Evolutionary conservation across 306 rosid genomes (phyloP).

Genomic region (Geum urbanum): DNA sequence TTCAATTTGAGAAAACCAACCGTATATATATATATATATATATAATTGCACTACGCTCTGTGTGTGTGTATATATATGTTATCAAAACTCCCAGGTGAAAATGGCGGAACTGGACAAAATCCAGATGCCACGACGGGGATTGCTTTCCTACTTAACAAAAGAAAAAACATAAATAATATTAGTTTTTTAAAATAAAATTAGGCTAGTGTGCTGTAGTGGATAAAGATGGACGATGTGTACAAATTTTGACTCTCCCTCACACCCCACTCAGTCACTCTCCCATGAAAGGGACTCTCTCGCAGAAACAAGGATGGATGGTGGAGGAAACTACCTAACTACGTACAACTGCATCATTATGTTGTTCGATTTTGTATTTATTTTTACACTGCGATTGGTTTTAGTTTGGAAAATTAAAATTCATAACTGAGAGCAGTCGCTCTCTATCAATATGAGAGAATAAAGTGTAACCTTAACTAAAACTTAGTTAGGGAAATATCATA

Average conservation of each 20-base stretch:
- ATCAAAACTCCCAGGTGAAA: constrained; percentile 4
- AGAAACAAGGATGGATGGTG: background rate
- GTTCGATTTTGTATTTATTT: background rate
- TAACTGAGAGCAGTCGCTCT: background rate
- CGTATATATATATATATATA: background rate
- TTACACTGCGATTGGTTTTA: background rate
- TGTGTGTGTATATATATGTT: background rate
- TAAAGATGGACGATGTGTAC: constrained; percentile 1
- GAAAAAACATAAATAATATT: background rate
- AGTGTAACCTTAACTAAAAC: background rate
- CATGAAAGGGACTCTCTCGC: background rate
- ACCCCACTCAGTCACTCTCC: no score
- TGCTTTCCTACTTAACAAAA: background rate
- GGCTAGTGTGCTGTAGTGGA: background rate
- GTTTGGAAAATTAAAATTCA: background rate
- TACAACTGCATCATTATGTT: background rate
- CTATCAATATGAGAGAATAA: background rate
- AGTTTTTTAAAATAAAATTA: background rate
- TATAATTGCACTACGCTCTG: background rate
- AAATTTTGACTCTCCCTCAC: background rate
- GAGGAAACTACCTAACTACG: background rate
- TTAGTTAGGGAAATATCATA: no score
- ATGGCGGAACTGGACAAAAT: constrained; percentile 4
- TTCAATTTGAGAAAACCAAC: no score
- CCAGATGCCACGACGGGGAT: background rate